Percentiles rank a stretch among this genome's conserved stretches.
Evolutionary conservation across 768 basidiomycete genomes (phyloP).

Genomic region (Pisolithus tinctorius): DNA sequence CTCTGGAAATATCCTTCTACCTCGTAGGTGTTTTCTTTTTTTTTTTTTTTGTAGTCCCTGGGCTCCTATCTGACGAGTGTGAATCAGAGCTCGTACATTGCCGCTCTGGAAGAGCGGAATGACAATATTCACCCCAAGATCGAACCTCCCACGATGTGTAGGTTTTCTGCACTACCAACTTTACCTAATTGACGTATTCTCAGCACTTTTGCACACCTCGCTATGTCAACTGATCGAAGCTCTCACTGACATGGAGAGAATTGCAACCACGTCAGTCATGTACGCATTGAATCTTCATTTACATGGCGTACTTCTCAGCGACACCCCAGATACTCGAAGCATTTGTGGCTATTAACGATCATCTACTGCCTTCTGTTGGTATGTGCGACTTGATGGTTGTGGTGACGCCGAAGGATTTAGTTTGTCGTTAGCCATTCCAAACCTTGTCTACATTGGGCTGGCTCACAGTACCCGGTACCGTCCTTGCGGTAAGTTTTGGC

Average conservation of each 20-base stretch:
- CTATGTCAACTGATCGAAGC: slow-evolving; percentile 55
- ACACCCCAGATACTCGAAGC: slow-evolving; percentile 50
- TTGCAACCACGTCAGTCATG: slow-evolving; percentile 54
- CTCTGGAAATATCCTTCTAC: slow-evolving; percentile 64
- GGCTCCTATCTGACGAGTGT: background rate
- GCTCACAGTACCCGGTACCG: slow-evolving; percentile 59
- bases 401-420: background rate
- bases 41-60: too few relatives aligned
- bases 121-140: slow-evolving; percentile 29
- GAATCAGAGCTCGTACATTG: slow-evolving; percentile 59
- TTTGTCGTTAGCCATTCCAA: slow-evolving; percentile 50
- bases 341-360: slow-evolving; percentile 57
- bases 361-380: slow-evolving; percentile 58
- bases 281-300: background rate
- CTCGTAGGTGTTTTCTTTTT: slow-evolving; percentile 35
- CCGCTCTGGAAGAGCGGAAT: slow-evolving; percentile 43
- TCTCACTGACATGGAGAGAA: slow-evolving; percentile 63
- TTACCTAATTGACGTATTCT: background rate
- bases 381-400: slow-evolving; percentile 9
- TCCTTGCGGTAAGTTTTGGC: slow-evolving; percentile 35
- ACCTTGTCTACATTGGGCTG: slow-evolving; percentile 47
- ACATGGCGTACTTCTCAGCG: background rate
- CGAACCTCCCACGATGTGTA: slow-evolving; percentile 50
- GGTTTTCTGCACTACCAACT: slow-evolving; percentile 12
- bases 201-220: slow-evolving; percentile 41